These are phyloP conservation scores for Cytospora chrysosperma DNA, from an alignment of 2,329 filamentous ascomycete species.

Conservation along the genomic window DNA sequence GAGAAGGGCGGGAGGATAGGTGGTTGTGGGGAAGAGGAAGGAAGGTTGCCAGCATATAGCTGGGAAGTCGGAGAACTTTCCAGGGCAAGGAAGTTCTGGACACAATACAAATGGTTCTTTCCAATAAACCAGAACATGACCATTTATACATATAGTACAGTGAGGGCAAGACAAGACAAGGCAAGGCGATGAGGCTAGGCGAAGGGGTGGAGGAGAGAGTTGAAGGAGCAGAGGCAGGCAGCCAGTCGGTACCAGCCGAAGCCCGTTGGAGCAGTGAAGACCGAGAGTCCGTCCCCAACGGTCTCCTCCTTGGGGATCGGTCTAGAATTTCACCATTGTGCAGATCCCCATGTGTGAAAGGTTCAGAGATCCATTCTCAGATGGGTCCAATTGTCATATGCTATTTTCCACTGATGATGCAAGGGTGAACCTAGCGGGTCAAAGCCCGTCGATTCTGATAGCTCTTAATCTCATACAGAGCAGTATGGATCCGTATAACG, in stretches of 20 bases:
- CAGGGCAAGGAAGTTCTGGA: background rate
- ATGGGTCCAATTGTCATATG: constrained; percentile 11
- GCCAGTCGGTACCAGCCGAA: background rate
- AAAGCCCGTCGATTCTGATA: background rate
- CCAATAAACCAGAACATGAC: background rate
- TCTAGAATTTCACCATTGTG: constrained; percentile 11
- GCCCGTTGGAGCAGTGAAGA: background rate
- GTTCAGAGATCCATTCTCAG: constrained; percentile 4
- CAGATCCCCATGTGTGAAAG: constrained; percentile 17
- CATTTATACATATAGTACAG: background rate
- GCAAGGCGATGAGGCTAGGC: background rate
- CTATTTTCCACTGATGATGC: background rate
- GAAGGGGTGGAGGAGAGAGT: background rate
- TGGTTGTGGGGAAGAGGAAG: background rate
- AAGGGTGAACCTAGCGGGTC: background rate
- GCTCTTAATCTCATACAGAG: background rate
- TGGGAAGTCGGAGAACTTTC: background rate
- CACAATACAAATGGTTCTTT: background rate
- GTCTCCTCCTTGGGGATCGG: constrained; percentile 12
- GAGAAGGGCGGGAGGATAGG: background rate
- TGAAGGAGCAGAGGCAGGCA: background rate
- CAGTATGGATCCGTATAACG: background rate
- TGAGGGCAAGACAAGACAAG: too few species aligned
- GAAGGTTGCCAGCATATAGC: background rate
- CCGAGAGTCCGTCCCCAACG: background rate